Conservation (phyloP, 352 stramenopile species). For the Globisporangium barbulae region DNA sequence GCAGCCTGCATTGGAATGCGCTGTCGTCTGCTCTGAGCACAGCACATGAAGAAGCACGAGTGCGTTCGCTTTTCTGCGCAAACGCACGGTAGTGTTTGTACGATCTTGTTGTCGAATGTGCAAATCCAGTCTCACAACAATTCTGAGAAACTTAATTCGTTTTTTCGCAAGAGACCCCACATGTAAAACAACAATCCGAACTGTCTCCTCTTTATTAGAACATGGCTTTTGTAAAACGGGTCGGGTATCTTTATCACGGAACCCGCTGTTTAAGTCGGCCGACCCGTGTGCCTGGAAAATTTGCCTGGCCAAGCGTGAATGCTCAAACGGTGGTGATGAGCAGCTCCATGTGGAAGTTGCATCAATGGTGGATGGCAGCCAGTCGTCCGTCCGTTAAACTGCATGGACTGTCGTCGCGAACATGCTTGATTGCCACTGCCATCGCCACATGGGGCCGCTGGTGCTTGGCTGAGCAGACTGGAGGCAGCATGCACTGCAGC, state of each 20-base stretch:
- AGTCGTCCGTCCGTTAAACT: not conserved
- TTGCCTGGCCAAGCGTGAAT: constrained; percentile 16
- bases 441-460: constrained; percentile 23
- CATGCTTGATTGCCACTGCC: constrained; percentile 51
- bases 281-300: constrained; percentile 14
- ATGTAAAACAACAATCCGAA: too few relatives aligned
- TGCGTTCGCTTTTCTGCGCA: too few relatives aligned
- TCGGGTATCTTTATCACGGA: not conserved
- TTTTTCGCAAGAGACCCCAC: too few relatives aligned
- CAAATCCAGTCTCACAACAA: too few relatives aligned
- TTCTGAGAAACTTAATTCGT: too few relatives aligned
- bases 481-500: not conserved
- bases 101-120: too few relatives aligned
- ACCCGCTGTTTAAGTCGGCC: not conserved
- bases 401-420: not conserved
- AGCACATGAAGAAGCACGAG: too few relatives aligned
- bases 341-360: constrained; percentile 14
- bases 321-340: constrained; percentile 14
- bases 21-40: too few relatives aligned
- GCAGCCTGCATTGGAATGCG: too few relatives aligned
- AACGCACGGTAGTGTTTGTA: too few relatives aligned
- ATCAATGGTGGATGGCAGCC: not conserved
- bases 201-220: too few relatives aligned
- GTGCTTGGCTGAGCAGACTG: too few relatives aligned
- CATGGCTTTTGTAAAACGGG: not conserved